Conservation (phyloP, 1,284 basidiomycete genomes). For the Melampsora americana region DNA sequence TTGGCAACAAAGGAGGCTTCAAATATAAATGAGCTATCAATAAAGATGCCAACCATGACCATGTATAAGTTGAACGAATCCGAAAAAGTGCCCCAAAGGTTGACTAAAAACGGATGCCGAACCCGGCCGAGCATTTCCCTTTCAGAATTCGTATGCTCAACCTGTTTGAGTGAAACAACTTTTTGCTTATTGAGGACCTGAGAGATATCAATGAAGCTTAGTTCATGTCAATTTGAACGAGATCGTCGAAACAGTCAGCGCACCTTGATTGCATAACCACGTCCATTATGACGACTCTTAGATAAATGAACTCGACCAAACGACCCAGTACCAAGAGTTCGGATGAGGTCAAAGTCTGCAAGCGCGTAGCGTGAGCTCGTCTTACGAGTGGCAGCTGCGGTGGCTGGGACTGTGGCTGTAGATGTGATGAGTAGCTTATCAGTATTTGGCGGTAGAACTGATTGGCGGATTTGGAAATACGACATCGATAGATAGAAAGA, state of each 20-base stretch:
- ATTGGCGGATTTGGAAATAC: no score
- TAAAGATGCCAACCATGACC: slow-evolving; percentile 67
- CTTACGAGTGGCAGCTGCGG: slow-evolving; percentile 54
- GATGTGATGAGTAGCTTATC: slow-evolving; percentile 3
- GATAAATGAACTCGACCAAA: slow-evolving; percentile 93
- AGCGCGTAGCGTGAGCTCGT: slow-evolving; percentile 59
- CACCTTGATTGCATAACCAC: slow-evolving; percentile 85
- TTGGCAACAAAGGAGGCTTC: not conserved
- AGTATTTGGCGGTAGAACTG: no score
- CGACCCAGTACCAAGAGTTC: slow-evolving; percentile 61
- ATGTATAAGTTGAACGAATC: slow-evolving; percentile 92
- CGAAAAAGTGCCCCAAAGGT: slow-evolving; percentile 96
- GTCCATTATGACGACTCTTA: slow-evolving; percentile 82
- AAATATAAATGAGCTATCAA: not conserved
- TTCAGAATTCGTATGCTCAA: slow-evolving; percentile 97
- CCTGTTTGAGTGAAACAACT: slow-evolving; percentile 91
- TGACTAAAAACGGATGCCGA: slow-evolving; percentile 94
- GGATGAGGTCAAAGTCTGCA: slow-evolving; percentile 58
- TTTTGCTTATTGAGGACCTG: slow-evolving; percentile 83
- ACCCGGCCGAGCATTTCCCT: slow-evolving; percentile 82
- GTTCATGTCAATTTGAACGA: not conserved
- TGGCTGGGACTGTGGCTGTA: slow-evolving; percentile 2
- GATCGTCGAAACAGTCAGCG: not conserved
- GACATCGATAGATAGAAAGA: no score
- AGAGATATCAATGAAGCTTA: not conserved